Percentiles rank a stretch among this genome's conserved stretches.
phyloP scores from a whole-genome alignment of 1,139 yeast genomes.

The Yamadazyma songkhlaensis region DNA sequence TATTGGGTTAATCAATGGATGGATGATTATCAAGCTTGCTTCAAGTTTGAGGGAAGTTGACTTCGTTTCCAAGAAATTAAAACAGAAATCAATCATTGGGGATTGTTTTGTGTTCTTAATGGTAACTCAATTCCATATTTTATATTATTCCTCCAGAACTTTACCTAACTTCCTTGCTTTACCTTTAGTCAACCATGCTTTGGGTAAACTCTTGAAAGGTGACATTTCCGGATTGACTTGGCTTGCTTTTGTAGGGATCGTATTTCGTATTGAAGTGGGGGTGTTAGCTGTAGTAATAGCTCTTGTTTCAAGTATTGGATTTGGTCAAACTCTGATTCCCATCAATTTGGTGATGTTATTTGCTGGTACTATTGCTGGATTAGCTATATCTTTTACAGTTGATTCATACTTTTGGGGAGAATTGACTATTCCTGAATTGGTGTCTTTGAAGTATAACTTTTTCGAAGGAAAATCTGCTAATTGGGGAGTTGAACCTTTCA shows the following conservation, averaged over 20 bases:
- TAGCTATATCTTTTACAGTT: conserved; percentile 42
- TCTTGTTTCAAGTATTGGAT: conserved; percentile 36
- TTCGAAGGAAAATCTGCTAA: conserved; percentile 64
- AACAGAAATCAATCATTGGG: conserved; percentile 27
- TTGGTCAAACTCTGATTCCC: conserved; percentile 43
- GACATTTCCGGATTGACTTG: conserved; percentile 53
- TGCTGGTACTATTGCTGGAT: conserved; percentile 58
- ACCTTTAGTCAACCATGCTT: conserved; percentile 63
- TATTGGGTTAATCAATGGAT: conserved; percentile 51
- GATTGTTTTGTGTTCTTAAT: conserved; percentile 60
- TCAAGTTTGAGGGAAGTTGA: conserved; percentile 25
- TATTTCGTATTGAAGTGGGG: conserved; percentile 73
- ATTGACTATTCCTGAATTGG: conserved; percentile 64
- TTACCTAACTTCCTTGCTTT: conserved; percentile 84
- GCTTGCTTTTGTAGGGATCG: conserved; percentile 61
- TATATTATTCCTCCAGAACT: conserved; percentile 76
- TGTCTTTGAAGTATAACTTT: conserved; percentile 71
- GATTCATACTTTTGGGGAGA: conserved; percentile 81
- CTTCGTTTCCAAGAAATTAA: conserved; percentile 17
- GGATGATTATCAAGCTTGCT: conserved; percentile 25
- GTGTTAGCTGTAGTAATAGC: conserved; percentile 49
- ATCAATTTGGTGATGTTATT: conserved; percentile 36
- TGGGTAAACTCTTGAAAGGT: conserved; percentile 51
- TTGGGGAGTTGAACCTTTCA: conserved; percentile 85
- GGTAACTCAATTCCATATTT: conserved; percentile 72